Conservation (phyloP, 2,329 filamentous ascomycete species). For the Cryphonectria japonica region DNA sequence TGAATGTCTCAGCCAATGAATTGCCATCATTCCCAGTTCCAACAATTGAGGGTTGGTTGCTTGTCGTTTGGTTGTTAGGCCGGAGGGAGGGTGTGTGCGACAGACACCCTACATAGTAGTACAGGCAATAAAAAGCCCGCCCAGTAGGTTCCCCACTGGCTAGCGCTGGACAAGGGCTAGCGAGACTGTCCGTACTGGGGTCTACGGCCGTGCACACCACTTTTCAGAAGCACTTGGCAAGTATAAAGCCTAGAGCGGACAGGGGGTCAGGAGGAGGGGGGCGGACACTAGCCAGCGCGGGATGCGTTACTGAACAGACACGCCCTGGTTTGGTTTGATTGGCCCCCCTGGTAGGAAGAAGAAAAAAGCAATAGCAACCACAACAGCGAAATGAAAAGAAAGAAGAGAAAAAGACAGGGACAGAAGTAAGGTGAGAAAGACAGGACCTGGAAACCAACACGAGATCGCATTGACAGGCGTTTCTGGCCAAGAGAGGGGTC, state of each 20-base stretch:
- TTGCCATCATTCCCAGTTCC: no score
- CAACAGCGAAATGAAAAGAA: neutral
- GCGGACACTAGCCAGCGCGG: neutral
- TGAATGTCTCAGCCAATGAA: neutral
- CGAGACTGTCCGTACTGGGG: neutral
- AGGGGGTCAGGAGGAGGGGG: no score
- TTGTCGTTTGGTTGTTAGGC: neutral
- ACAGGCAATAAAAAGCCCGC: neutral
- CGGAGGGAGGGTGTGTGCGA: neutral
- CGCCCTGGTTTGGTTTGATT: neutral
- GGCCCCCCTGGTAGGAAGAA: neutral
- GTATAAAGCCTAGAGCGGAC: neutral
- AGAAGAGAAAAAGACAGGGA: neutral
- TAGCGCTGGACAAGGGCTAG: neutral
- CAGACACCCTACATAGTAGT: neutral
- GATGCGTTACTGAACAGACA: neutral
- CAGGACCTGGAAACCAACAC: neutral
- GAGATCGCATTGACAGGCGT: neutral
- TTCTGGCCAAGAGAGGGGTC: neutral
- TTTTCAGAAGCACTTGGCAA: neutral
- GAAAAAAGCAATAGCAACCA: neutral
- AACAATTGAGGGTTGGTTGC: neutral
- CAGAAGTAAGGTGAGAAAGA: neutral
- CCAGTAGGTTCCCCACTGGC: neutral
- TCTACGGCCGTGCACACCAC: neutral